phyloP scores from a whole-genome alignment of 2,329 filamentous ascomycete species.

The Neofusicoccum kwambonambiense region DNA sequence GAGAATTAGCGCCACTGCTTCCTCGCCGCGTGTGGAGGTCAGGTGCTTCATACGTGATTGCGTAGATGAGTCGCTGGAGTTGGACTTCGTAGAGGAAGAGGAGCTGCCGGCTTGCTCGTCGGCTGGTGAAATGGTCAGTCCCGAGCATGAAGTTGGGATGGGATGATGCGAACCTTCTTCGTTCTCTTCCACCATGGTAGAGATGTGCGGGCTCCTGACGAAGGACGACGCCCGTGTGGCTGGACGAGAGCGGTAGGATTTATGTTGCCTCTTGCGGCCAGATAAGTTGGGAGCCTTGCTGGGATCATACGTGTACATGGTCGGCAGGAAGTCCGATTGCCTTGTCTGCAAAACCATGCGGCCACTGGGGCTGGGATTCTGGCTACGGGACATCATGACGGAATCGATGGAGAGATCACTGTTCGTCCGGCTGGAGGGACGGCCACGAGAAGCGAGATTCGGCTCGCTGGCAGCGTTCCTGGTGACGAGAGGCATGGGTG shows the following conservation, averaged over 20 bases:
- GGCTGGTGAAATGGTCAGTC: neutral
- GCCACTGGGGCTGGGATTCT: neutral
- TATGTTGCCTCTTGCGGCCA: slow-evolving; percentile 4
- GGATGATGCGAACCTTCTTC: neutral
- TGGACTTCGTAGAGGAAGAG: slow-evolving; percentile 6
- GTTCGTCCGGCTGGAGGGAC: neutral
- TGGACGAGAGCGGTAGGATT: neutral
- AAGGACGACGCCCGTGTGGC: slow-evolving; percentile 2
- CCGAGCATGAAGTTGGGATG: neutral
- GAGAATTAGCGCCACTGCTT: neutral
- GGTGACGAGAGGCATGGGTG: neutral
- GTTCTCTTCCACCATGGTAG: slow-evolving; percentile 12
- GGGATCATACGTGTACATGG: slow-evolving; percentile 10
- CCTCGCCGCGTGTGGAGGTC: neutral
- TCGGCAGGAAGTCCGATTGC: neutral
- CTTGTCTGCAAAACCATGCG: slow-evolving; percentile 5
- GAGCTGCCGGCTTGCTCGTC: slow-evolving; percentile 9
- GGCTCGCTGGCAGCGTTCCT: slow-evolving; percentile 2
- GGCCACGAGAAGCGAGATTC: neutral
- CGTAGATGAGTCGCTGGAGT: slow-evolving; percentile 2
- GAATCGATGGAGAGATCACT: slow-evolving; percentile 27
- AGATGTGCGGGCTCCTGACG: slow-evolving; percentile 6
- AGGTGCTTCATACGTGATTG: neutral
- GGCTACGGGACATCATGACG: slow-evolving; percentile 26
- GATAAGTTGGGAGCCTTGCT: slow-evolving; percentile 6